These are phyloP conservation scores for Eimeria praecox DNA, from an alignment of 169 alveolate genomes.

Conservation along the genomic window DNA sequence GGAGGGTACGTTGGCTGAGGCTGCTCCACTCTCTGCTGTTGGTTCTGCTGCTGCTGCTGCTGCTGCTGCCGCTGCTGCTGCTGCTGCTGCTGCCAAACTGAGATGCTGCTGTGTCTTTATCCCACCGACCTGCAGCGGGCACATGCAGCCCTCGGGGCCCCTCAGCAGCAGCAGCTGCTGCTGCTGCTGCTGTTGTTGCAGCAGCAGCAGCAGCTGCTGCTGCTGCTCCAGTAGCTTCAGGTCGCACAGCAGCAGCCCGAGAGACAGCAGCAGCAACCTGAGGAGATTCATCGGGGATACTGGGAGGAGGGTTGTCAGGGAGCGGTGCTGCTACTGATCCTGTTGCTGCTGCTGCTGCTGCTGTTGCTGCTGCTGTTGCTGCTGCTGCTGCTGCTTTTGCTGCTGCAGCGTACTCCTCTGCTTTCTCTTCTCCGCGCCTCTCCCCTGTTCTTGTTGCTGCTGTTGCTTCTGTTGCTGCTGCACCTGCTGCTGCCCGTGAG, in stretches of 20 bases:
- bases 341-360: constrained; percentile 11
- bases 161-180: not conserved
- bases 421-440: not conserved
- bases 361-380: not conserved
- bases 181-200: not conserved
- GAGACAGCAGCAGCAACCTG: not conserved
- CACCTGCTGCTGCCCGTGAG: not conserved
- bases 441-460: not conserved
- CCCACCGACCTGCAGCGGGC: not conserved
- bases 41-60: not conserved
- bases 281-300: not conserved
- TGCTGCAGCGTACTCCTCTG: too few relatives aligned
- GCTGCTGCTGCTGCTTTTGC: not conserved
- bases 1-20: too few relatives aligned
- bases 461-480: not conserved
- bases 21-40: not conserved
- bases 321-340: not conserved
- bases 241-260: not conserved
- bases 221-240: not conserved
- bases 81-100: not conserved
- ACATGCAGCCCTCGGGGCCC: not conserved
- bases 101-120: not conserved
- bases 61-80: not conserved
- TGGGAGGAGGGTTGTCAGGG: not conserved
- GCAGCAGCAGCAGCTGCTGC: not conserved